A percentile compares a stretch with the other conserved stretches of the same genome.
Evolutionary conservation across 441 rosid species (phyloP).

Genomic region (Syzygium syzygioides): DNA sequence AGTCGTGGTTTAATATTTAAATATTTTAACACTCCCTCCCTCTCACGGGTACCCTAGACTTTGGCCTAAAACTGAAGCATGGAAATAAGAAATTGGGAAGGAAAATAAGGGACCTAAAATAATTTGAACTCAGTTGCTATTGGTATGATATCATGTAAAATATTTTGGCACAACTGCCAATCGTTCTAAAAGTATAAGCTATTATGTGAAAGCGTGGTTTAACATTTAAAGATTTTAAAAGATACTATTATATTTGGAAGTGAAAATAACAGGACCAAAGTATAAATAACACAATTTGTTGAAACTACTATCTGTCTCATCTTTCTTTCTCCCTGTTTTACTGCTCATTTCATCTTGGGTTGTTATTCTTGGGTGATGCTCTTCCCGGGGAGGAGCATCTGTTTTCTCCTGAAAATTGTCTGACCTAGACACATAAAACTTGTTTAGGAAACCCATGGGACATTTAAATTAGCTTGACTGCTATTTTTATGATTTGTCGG

Average conservation of each 20-base stretch:
- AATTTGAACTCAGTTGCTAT: neutral
- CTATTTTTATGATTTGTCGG: neutral
- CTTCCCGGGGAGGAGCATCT: neutral
- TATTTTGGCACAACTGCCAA: neutral
- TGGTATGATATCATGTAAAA: neutral
- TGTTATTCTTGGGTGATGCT: neutral
- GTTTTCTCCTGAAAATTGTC: neutral
- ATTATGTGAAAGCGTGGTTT: neutral
- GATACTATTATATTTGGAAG: neutral
- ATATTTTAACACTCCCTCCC: neutral
- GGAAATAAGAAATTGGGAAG: neutral
- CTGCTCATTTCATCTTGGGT: neutral
- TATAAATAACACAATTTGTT: neutral
- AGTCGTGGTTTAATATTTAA: neutral
- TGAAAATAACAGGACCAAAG: neutral
- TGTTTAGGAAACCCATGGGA: neutral
- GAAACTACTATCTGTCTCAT: neutral
- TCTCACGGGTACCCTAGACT: neutral
- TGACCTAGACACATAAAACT: neutral
- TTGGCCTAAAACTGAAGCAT: neutral
- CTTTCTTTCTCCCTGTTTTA: neutral
- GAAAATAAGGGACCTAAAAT: neutral
- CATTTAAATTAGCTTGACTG: neutral
- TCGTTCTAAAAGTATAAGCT: neutral
- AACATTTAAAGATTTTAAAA: neutral